Percentiles rank a stretch among this genome's conserved stretches.
Conservation (phyloP, 768 basidiomycete genomes). For the Mycena rebaudengoi region DNA sequence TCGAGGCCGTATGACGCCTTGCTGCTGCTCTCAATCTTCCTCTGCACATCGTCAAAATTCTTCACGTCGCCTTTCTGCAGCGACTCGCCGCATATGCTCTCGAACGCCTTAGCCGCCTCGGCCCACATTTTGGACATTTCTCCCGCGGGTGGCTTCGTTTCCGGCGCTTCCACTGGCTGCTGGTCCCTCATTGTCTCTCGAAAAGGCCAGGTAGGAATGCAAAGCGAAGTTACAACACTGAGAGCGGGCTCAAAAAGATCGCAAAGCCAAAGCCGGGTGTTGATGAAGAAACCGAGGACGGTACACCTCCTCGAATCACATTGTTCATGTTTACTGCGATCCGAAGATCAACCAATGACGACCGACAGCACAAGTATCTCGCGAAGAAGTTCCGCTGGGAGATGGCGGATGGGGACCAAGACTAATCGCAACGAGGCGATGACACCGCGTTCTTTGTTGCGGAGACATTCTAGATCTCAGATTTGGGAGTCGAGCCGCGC, state of each 20-base stretch:
- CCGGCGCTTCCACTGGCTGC: neutral
- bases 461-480: neutral
- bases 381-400: slow-evolving; percentile 1
- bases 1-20: neutral
- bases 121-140: neutral
- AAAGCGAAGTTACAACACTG: neutral
- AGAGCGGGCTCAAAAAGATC: neutral
- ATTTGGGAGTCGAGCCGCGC: slow-evolving; percentile 12
- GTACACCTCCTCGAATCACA: neutral
- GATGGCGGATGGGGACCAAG: slow-evolving; percentile 2
- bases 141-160: neutral
- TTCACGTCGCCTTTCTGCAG: neutral
- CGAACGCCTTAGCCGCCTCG: neutral
- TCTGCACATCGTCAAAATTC: neutral
- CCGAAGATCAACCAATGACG: too few species aligned
- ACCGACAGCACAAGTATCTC: neutral
- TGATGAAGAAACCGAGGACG: neutral
- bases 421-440: neutral
- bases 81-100: slow-evolving; percentile 2
- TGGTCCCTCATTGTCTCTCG: neutral
- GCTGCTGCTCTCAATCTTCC: neutral
- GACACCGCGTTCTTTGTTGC: slow-evolving; percentile 7
- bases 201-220: neutral
- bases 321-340: neutral
- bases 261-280: neutral